Base-by-base conservation (phyloP, 345 rosid species). In the Salix caprea region DNA sequence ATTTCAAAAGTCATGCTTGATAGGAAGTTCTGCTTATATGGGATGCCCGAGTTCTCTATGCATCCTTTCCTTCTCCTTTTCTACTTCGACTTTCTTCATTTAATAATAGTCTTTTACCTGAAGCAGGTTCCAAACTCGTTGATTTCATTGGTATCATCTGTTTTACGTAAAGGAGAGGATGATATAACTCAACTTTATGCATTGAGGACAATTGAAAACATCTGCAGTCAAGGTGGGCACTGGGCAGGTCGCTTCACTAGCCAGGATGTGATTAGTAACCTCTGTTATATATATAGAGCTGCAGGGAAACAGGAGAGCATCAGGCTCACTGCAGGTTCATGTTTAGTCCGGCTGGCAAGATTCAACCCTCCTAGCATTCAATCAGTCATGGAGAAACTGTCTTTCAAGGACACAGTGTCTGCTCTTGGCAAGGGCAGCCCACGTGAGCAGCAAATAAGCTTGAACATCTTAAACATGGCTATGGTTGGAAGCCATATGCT, bases 241-340 rank as follows among this genome's bases (percentile, higher is more conserved):
- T 96, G 98, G 98, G 90, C 89, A 32, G 87, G 90, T 77, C 97
- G 99, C 69, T 93, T 96, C 83, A 89, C 85, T 54, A 93, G 97
- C 88, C 97, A 89, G 80, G 99, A 96, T 77, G 89, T 93, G 77
- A 88, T 96, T 65, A 87, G 83, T 76, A 96, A 93, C 83, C 84
- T 96, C 64, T 96, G 97, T 83, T 89, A 96, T 73, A 93, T 96
- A 73, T 92, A 90, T 73, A 86, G 87, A 79, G 98, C 99, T 71
- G 73, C 85, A 39, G 98, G 99, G 75, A 96, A 96, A 85, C 98
- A 88, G 74, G 99, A 96, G 82, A 92, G 91, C 89, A 87, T 96
- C 89, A 89, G 97, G 88, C 91, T 91, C 50, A 91, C 97, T 52
- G 97, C 99, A 69, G 99, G 99, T 79, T 96, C 99, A 77, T 96